These are phyloP conservation scores for Cudoniella acicularis DNA, from an alignment of 495 filamentous ascomycete genomes.

Conservation along the genomic window DNA sequence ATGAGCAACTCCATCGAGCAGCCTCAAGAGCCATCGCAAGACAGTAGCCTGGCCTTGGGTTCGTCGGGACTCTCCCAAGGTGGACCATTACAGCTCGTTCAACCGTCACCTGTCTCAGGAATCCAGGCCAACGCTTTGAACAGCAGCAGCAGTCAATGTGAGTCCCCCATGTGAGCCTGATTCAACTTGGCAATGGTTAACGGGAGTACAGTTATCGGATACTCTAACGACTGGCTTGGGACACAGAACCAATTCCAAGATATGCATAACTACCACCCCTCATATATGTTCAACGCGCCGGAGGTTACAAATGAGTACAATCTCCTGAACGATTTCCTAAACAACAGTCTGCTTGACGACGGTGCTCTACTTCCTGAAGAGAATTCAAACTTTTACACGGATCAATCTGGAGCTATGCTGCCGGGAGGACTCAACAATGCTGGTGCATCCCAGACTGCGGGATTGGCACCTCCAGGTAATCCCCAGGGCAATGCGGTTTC, in stretches of 20 bases:
- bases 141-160: constrained; percentile 70
- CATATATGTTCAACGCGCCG: constrained; percentile 91
- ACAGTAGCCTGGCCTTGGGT: constrained; percentile 17
- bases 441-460: constrained; percentile 8
- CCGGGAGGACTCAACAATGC: constrained; percentile 25
- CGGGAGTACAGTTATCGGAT: constrained; percentile 50
- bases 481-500: constrained; percentile 52
- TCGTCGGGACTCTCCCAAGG: constrained; percentile 16
- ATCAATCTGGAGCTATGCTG: constrained; percentile 22
- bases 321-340: constrained; percentile 91
- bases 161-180: constrained; percentile 39
- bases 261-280: constrained; percentile 90
- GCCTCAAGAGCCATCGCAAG: constrained; percentile 20
- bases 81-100: constrained; percentile 49
- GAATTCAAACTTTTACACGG: constrained; percentile 30
- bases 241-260: constrained; percentile 79
- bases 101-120: constrained; percentile 50
- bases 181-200: constrained; percentile 26
- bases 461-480: constrained; percentile 11
- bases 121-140: constrained; percentile 50
- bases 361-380: constrained; percentile 62
- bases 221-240: constrained; percentile 51
- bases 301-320: constrained; percentile 96
- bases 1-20: constrained; percentile 27
- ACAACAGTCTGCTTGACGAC: constrained; percentile 81